Conservation (phyloP, 768 basidiomycete genomes). For the Sporobolomyces phaffii region DNA sequence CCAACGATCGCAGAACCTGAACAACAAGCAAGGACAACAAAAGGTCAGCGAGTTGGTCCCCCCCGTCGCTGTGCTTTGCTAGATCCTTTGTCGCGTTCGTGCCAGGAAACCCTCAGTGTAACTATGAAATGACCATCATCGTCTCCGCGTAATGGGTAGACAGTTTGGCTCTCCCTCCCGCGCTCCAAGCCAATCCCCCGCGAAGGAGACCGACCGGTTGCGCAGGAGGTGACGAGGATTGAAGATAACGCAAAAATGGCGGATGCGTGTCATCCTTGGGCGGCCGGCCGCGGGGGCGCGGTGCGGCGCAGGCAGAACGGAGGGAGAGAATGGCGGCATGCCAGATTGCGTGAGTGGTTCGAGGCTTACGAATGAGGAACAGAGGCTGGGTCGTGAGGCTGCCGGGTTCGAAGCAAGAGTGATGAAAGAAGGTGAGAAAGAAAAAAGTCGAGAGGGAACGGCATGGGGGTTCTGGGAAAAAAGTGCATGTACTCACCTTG, state of each 20-base stretch:
- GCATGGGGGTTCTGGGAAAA: not conserved
- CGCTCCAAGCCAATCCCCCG: not conserved
- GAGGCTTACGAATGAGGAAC: too few relatives aligned
- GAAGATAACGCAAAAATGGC: conserved; percentile 33
- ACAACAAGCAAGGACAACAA: too few relatives aligned
- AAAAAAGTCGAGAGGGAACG: not conserved
- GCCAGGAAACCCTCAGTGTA: too few relatives aligned
- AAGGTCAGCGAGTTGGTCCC: not conserved
- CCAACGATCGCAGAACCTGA: too few relatives aligned
- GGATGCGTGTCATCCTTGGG: conserved; percentile 34
- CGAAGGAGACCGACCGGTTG: not conserved
- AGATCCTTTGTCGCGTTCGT: too few relatives aligned
- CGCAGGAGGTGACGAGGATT: conserved; percentile 31
- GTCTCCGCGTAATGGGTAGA: conserved; percentile 6
- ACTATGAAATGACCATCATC: conserved; percentile 37
- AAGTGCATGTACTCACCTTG: conserved; percentile 10
- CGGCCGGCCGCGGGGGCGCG: not conserved
- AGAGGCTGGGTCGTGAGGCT: not conserved
- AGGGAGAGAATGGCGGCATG: not conserved
- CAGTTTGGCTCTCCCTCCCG: conserved; percentile 31
- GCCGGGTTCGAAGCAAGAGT: not conserved
- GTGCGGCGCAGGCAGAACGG: not conserved
- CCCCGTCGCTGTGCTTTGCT: too few relatives aligned
- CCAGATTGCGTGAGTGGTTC: not conserved
- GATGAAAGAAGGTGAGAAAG: not conserved